Evolutionary conservation across 768 basidiomycete genomes (phyloP).

Genomic region (Gloeophyllum trabeum): DNA sequence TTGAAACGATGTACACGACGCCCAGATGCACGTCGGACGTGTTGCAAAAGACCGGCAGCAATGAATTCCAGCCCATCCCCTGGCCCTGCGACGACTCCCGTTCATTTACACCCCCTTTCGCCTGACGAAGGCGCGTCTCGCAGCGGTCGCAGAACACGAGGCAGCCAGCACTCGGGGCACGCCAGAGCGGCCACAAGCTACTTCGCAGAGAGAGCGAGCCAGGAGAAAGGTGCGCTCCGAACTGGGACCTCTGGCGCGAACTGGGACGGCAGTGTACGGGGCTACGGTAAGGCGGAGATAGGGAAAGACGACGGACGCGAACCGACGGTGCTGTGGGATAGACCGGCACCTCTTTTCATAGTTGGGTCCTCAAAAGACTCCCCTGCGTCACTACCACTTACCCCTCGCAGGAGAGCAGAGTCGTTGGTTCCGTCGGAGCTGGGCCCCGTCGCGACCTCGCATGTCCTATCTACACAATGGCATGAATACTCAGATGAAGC

Average conservation of each 20-base stretch:
- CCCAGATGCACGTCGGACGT: no score
- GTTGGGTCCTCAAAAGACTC: slow-evolving; percentile 27
- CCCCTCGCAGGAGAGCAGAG: background rate
- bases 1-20: no score
- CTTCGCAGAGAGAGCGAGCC: slow-evolving; percentile 50
- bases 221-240: slow-evolving; percentile 31
- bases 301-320: slow-evolving; percentile 18
- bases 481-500: slow-evolving; percentile 70
- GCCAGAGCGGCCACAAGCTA: slow-evolving; percentile 35
- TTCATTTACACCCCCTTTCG: slow-evolving; percentile 64
- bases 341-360: slow-evolving; percentile 27
- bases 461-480: slow-evolving; percentile 62
- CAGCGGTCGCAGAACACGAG: slow-evolving; percentile 34
- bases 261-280: slow-evolving; percentile 48
- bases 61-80: no score
- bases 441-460: slow-evolving; percentile 18
- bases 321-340: slow-evolving; percentile 29
- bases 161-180: background rate
- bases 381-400: slow-evolving; percentile 10
- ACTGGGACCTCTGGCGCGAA: slow-evolving; percentile 17
- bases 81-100: slow-evolving; percentile 31
- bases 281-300: slow-evolving; percentile 33
- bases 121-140: slow-evolving; percentile 36
- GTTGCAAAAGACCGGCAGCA: no score
- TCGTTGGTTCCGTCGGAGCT: slow-evolving; percentile 4